phyloP scores from a whole-genome alignment of 345 rosid genomes.

The Anastatica hierochuntica region DNA sequence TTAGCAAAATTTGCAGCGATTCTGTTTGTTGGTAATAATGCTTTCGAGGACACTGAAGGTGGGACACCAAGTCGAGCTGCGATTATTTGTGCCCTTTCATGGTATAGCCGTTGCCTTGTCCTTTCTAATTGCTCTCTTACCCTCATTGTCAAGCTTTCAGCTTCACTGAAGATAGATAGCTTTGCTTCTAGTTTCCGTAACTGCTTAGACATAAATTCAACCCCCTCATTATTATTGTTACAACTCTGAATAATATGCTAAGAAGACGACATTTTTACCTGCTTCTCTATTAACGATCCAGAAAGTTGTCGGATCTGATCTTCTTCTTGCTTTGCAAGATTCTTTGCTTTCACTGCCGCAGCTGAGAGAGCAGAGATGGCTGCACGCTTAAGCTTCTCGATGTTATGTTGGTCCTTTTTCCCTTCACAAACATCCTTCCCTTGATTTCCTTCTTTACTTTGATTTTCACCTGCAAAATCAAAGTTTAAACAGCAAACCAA shows the following conservation, averaged over 20 bases:
- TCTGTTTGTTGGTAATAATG: conserved; percentile 57
- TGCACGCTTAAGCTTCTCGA: conserved; percentile 65
- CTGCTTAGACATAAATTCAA: conserved; percentile 30
- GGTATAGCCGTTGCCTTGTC: conserved; percentile 79
- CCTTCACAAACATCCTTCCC: conserved; percentile 32
- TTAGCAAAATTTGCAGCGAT: conserved; percentile 51
- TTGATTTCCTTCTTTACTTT: conserved; percentile 31
- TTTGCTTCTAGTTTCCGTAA: conserved; percentile 80
- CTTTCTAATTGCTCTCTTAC: conserved; percentile 87
- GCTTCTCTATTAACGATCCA: conserved; percentile 66
- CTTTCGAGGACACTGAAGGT: conserved; percentile 50
- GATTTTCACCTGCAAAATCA: conserved; percentile 24
- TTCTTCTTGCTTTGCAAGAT: conserved; percentile 79
- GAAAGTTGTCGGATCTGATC: conserved; percentile 72
- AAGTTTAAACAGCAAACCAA: not conserved
- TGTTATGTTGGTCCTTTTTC: conserved; percentile 34
- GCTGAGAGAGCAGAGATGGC: conserved; percentile 80
- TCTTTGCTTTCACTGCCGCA: conserved; percentile 91
- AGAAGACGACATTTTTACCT: conserved; percentile 50
- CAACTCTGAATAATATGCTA: not conserved
- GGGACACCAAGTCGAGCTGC: conserved; percentile 78
- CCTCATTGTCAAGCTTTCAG: conserved; percentile 54
- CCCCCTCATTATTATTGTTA: not conserved
- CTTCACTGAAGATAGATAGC: conserved; percentile 69
- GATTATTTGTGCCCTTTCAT: conserved; percentile 92